Base-by-base conservation (phyloP, 768 basidiomycete species). In the Auriscalpium microsporum region DNA sequence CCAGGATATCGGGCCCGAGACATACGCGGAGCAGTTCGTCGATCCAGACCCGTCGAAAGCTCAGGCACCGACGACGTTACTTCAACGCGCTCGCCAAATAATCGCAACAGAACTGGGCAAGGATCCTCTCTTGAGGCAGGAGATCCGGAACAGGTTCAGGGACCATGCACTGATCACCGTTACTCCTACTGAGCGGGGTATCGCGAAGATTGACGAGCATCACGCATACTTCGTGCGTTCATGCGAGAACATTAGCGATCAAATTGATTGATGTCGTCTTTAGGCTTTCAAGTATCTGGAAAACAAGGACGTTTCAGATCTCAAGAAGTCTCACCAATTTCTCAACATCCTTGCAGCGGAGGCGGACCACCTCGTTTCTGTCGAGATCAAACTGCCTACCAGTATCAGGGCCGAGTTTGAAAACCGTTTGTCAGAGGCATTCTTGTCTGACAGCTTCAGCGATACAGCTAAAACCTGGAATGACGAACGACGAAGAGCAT, bases 221-320 rank as follows among this genome's bases (percentile, higher is more conserved):
- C 82, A 87, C 68, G 78, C 77, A 4, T 87, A 84, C 67, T 88
- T 77, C 58, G 87, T 88, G 40, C 17, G 40, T 42, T 17, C 4
- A 4, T 28, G 28, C 28, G 28, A 28, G 28, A 67, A 55, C 87
- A 75, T 21, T 4, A 23, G 33, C 17, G 47, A n/a, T 14, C 13
- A 17, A 8, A 17, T 28, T 21, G 47, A 33, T 45, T 33, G 49
- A 11, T 33, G 11, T 48, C 23, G 14, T 48, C 52, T 10, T 10
- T 63, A 99, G 95, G 85, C 82, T 63, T 98, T 98, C 80, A 98
- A 98, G 76, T 98, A 97, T 71, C 78, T 97, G 33, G 73, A 78
- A 28, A 78, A 86, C 57, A 98, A 96, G 65, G 83, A 81, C 23
- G 78, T 92, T 34, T 67, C 68, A 33, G 78, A 83, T 5, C 85